phyloP scores from a whole-genome alignment of 192 early-diverging fungal genomes.

The Obelidium mucronatum region DNA sequence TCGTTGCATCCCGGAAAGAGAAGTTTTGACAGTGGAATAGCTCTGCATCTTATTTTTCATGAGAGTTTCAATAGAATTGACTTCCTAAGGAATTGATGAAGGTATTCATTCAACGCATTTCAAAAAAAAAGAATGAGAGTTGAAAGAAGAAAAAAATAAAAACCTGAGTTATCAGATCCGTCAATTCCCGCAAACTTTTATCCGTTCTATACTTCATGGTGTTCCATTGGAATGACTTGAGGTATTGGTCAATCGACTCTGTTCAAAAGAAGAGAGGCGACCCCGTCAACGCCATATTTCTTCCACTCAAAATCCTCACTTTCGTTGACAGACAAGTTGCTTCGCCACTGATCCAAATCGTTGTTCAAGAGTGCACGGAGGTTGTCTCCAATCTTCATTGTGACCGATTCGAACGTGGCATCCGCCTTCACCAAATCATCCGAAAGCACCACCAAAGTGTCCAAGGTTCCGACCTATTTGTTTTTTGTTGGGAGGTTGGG shows the following conservation, averaged over 20 bases:
- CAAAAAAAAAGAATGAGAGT: neutral
- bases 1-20: conserved; percentile 80
- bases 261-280: neutral
- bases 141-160: too few relatives aligned
- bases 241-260: conserved; percentile 89
- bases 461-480: conserved; percentile 92
- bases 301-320: conserved; percentile 57
- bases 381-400: conserved; percentile 85
- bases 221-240: conserved; percentile 93
- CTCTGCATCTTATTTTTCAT: conserved; percentile 91
- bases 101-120: neutral
- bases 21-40: conserved; percentile 85
- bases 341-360: conserved; percentile 68
- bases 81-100: conserved; percentile 66
- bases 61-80: conserved; percentile 82
- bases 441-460: conserved; percentile 89
- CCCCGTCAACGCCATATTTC: neutral
- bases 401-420: conserved; percentile 72
- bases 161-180: conserved; percentile 80
- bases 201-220: conserved; percentile 96
- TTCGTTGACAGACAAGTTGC: conserved; percentile 77
- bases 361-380: conserved; percentile 76
- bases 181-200: conserved; percentile 86
- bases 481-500: neutral
- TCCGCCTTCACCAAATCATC: conserved; percentile 95